These are phyloP conservation scores for Viridothelium virens DNA, from an alignment of 495 filamentous ascomycete genomes.

Conservation along the genomic window DNA sequence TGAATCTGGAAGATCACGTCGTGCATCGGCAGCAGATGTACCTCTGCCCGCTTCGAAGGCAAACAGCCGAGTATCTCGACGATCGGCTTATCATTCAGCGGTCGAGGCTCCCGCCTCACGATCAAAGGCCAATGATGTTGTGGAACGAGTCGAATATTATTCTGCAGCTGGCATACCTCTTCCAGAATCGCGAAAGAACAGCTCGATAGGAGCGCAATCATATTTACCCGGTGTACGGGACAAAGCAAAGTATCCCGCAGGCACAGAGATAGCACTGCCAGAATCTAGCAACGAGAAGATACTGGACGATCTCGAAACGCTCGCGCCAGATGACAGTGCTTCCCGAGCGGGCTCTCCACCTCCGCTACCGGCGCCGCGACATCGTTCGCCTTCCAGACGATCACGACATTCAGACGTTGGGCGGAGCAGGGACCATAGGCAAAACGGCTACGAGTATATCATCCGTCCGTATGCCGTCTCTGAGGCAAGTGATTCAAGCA, in stretches of 20 bases:
- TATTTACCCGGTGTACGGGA: not conserved
- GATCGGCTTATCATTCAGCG: constrained; percentile 11
- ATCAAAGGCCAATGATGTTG: not conserved
- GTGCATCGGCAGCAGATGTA: constrained; percentile 2
- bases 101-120: not conserved
- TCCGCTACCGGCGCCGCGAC: not conserved
- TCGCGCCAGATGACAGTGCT: not conserved
- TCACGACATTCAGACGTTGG: not conserved
- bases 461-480: not conserved
- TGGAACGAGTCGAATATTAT: not conserved
- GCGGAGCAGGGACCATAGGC: not conserved
- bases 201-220: not conserved
- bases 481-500: not conserved
- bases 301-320: constrained; percentile 6
- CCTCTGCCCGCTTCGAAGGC: constrained; percentile 2
- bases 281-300: not conserved
- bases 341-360: not conserved
- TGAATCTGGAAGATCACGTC: not conserved
- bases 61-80: not conserved
- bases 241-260: not conserved
- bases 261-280: not conserved
- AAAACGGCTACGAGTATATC: constrained; percentile 4
- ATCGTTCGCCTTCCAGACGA: not conserved
- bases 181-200: not conserved
- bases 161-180: constrained; percentile 11